phyloP scores from a whole-genome alignment of 1,284 basidiomycete species.

The Lentinus polychrous region DNA sequence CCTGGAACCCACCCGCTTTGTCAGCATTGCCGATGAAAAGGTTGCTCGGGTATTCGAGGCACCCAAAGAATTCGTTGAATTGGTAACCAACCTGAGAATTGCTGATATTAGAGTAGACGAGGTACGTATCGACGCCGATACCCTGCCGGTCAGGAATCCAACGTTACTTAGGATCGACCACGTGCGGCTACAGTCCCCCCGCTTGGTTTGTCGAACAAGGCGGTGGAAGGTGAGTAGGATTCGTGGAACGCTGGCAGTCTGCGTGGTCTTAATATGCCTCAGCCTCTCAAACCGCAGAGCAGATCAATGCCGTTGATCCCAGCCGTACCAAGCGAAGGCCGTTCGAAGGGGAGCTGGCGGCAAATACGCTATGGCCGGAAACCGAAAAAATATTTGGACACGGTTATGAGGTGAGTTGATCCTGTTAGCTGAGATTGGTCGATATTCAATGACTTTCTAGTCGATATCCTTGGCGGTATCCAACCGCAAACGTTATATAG shows the following conservation, averaged over 20 bases:
- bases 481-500: slow-evolving; percentile 64
- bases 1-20: slow-evolving; percentile 70
- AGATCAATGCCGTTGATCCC: slow-evolving; percentile 11
- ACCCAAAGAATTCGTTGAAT: slow-evolving; percentile 68
- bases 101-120: slow-evolving; percentile 39
- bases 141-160: not conserved
- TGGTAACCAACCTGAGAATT: slow-evolving; percentile 44
- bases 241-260: not conserved
- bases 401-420: slow-evolving; percentile 79
- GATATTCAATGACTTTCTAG: slow-evolving; percentile 30
- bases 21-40: slow-evolving; percentile 90
- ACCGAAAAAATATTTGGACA: slow-evolving; percentile 97
- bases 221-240: slow-evolving; percentile 44
- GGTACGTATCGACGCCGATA: slow-evolving; percentile 24
- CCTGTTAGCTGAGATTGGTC: slow-evolving; percentile 10
- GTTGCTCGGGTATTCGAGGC: slow-evolving; percentile 88
- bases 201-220: slow-evolving; percentile 69
- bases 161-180: slow-evolving; percentile 33
- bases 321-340: slow-evolving; percentile 43
- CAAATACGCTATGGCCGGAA: slow-evolving; percentile 93
- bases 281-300: slow-evolving; percentile 5
- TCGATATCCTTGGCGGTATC: slow-evolving; percentile 76
- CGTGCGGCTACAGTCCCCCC: slow-evolving; percentile 71
- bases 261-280: not conserved
- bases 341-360: slow-evolving; percentile 79